Conservation (phyloP, 148 eudicot species). For the Cornus florida region DNA sequence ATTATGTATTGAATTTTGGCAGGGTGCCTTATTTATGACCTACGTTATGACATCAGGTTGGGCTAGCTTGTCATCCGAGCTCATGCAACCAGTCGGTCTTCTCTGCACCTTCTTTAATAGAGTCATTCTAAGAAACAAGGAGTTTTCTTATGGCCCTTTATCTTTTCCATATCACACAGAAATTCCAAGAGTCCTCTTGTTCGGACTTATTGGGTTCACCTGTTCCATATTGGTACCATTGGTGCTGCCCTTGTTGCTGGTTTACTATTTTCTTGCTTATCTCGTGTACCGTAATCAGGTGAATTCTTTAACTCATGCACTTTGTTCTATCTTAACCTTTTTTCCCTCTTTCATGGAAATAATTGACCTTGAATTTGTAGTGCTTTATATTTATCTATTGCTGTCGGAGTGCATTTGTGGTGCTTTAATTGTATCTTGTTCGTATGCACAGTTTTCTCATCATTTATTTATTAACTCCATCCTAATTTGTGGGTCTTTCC, state of each 20-base stretch:
- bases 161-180: conserved; percentile 96
- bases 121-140: conserved; percentile 52
- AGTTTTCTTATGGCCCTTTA: conserved; percentile 47
- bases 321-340: not conserved
- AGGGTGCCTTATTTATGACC: conserved; percentile 87
- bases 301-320: not conserved
- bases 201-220: conserved; percentile 77
- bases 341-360: not conserved
- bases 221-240: conserved; percentile 76
- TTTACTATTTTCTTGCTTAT: conserved; percentile 80
- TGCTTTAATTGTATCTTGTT: not conserved
- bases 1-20: conserved; percentile 25
- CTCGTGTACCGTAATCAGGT: conserved; percentile 98
- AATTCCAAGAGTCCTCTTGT: conserved; percentile 80
- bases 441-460: not conserved
- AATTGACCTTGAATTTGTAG: not conserved
- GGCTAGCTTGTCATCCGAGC: conserved; percentile 90
- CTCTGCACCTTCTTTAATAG: conserved; percentile 50
- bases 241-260: conserved; percentile 79
- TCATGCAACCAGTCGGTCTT: conserved; percentile 79
- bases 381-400: not conserved
- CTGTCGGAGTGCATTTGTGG: not conserved
- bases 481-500: too few relatives aligned
- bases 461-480: too few relatives aligned
- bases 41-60: conserved; percentile 95